Evolutionary conservation across 805 yeast species (phyloP), one percentile per base, ranked within the genome.

Genomic region (Wickerhamiella bombiphila): DNA sequence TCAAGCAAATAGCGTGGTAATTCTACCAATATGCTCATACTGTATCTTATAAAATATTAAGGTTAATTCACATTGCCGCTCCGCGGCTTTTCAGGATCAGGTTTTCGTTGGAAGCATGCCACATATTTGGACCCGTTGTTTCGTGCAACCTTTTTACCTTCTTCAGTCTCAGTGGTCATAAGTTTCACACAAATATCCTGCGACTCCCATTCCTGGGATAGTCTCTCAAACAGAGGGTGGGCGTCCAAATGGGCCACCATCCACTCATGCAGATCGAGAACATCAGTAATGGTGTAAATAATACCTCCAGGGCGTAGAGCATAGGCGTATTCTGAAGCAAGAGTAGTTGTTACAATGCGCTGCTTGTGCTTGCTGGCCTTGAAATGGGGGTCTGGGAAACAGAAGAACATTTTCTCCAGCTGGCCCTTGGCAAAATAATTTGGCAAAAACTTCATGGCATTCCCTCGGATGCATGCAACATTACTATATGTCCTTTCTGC

Each of bases 351-450:
- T 47, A 91, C 72, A 53, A 91, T 91, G 64, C 98, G 70, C 5
- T 96, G 96, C 67, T 91, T 91, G 61, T 91, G 98, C 56, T 91
- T 91, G 54, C 97, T 70, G 59, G 83, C 93, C 57, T 91, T 91
- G 67, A 91, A 91, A 59, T 91, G 98, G 5, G 98, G 98, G 59
- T 91, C 98, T n/a, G 98, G 98, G 70, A 91, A 91, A 58, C 98
- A 91, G 64, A 91, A 91, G 63, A 91, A 91, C 71, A 91, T 81
- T 65, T 88, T 91, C 24, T 77, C 72, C 36, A 86, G 63, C 56
- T 85, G 96, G 5, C 75, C 74, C 57, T 78, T 78, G 41, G 68
- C 64, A 62, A 91, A 91, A 58, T 91, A 91, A 57, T 91, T 91
- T 17, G 98, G 97, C 44, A 85, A 61, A 54, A 91, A 91, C 59